Evolutionary conservation across 805 yeast genomes (phyloP).

Genomic region (Lachancea sp.): DNA sequence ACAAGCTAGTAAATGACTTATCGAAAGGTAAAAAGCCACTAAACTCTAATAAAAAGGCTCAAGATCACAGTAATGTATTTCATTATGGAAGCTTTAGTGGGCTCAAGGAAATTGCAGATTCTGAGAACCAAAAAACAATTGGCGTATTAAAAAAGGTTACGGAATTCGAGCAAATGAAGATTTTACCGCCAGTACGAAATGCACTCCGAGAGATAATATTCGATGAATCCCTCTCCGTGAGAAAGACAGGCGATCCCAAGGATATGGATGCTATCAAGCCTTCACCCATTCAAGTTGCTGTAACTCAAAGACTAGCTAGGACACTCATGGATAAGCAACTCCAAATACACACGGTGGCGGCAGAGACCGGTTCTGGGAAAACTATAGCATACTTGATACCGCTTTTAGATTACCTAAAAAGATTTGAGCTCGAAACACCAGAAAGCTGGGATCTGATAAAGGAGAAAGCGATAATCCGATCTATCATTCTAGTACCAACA

Average conservation of each 20-base stretch:
- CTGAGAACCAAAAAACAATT: constrained; percentile 32
- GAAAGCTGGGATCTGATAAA: constrained; percentile 34
- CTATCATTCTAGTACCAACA: constrained; percentile 82
- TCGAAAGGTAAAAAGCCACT: not conserved
- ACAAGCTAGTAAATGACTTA: not conserved
- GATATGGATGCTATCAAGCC: constrained; percentile 37
- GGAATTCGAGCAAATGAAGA: constrained; percentile 58
- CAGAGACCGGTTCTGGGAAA: constrained; percentile 96
- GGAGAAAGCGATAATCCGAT: constrained; percentile 46
- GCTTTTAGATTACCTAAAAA: constrained; percentile 58
- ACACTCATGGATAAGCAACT: constrained; percentile 35
- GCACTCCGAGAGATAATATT: constrained; percentile 52
- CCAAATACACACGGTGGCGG: constrained; percentile 74
- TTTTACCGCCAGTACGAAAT: constrained; percentile 60
- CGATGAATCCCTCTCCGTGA: constrained; percentile 35
- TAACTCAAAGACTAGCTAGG: constrained; percentile 40
- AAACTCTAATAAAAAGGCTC: not conserved
- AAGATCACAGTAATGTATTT: constrained; percentile 9
- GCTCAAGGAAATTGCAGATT: constrained; percentile 37
- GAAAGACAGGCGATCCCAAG: constrained; percentile 2
- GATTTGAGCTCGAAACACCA: constrained; percentile 40
- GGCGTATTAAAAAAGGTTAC: constrained; percentile 46
- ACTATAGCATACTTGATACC: constrained; percentile 89
- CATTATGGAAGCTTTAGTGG: constrained; percentile 47
- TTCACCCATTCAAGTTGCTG: constrained; percentile 77